Conservation (phyloP, 1,284 basidiomycete species). For the Marasmius tenuissimus region DNA sequence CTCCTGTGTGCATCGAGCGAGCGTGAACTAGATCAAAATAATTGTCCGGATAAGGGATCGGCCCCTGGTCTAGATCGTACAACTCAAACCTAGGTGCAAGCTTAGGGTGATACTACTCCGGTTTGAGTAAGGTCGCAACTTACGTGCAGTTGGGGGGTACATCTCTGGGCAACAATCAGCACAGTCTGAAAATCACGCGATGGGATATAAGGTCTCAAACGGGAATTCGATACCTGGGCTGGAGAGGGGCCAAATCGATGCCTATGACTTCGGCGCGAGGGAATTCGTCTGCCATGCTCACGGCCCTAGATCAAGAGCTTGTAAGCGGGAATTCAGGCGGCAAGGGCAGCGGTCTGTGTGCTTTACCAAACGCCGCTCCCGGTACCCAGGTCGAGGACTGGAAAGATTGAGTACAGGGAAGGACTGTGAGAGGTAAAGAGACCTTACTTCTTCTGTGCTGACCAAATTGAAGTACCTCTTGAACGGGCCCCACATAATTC, state of each 20-base stretch:
- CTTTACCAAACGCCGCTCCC: slow-evolving; percentile 59
- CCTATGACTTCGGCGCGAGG: slow-evolving; percentile 64
- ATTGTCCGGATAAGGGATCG: slow-evolving; percentile 58
- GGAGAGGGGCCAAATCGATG: slow-evolving; percentile 68
- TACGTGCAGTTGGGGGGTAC: slow-evolving; percentile 72
- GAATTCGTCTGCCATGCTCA: slow-evolving; percentile 70
- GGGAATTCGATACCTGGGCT: slow-evolving; percentile 51
- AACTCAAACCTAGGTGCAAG: slow-evolving; percentile 55
- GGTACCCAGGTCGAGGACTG: slow-evolving; percentile 67
- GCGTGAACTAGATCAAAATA: slow-evolving; percentile 69
- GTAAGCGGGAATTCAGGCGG: background rate
- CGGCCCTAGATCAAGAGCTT: slow-evolving; percentile 62
- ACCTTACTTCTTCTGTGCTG: slow-evolving; percentile 38
- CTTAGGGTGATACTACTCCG: background rate
- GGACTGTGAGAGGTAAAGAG: background rate
- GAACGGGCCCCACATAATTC: slow-evolving; percentile 64
- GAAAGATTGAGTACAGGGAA: slow-evolving; percentile 6
- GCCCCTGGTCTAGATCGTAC: slow-evolving; percentile 58
- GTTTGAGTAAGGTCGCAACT: slow-evolving; percentile 18
- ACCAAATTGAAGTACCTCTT: slow-evolving; percentile 50
- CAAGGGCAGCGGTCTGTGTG: background rate
- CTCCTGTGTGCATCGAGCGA: slow-evolving; percentile 62
- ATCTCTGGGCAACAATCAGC: slow-evolving; percentile 35
- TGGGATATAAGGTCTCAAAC: slow-evolving; percentile 6
- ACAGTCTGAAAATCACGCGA: slow-evolving; percentile 14